These are phyloP conservation scores for Gracilariopsis chorda DNA, from an alignment of 23 red algal genomes.

Conservation along the genomic window DNA sequence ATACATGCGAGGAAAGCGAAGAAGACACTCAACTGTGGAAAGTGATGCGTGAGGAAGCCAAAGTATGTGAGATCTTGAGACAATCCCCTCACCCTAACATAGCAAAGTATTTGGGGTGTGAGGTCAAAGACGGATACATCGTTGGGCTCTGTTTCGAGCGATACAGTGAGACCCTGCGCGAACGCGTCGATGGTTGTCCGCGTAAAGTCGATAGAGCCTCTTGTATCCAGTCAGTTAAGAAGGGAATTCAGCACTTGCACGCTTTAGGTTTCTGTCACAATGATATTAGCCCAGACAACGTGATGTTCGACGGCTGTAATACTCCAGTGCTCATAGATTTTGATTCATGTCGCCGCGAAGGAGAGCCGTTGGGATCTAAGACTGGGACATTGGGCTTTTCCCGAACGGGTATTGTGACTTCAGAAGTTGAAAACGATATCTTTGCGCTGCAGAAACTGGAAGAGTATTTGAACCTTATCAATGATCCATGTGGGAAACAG, in stretches of 20 bases:
- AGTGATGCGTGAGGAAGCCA: not conserved
- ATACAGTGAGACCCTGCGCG: not conserved
- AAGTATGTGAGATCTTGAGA: not conserved
- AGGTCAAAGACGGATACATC: not conserved
- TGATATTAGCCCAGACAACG: conserved; percentile 36
- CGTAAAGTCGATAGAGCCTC: not conserved
- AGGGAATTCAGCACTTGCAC: conserved; percentile 27
- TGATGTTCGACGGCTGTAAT: conserved; percentile 3
- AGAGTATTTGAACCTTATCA: not conserved
- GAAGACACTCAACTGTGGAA: not conserved
- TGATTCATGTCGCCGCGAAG: conserved; percentile 10
- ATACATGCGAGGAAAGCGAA: not conserved
- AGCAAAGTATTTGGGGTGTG: conserved; percentile 7
- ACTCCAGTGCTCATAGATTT: conserved; percentile 27
- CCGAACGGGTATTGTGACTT: not conserved
- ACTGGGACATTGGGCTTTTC: not conserved
- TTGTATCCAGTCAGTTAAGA: not conserved
- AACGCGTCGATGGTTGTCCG: not conserved
- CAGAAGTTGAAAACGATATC: not conserved
- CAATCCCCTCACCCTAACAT: conserved; percentile 5
- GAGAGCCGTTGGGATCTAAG: not conserved
- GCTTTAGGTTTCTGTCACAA: conserved; percentile 17
- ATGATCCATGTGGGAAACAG: not conserved
- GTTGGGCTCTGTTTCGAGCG: conserved; percentile 3
- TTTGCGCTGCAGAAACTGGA: not conserved